Evolutionary conservation across 2,329 filamentous ascomycete genomes (phyloP).

Genomic region (Neofusicoccum parvum): DNA sequence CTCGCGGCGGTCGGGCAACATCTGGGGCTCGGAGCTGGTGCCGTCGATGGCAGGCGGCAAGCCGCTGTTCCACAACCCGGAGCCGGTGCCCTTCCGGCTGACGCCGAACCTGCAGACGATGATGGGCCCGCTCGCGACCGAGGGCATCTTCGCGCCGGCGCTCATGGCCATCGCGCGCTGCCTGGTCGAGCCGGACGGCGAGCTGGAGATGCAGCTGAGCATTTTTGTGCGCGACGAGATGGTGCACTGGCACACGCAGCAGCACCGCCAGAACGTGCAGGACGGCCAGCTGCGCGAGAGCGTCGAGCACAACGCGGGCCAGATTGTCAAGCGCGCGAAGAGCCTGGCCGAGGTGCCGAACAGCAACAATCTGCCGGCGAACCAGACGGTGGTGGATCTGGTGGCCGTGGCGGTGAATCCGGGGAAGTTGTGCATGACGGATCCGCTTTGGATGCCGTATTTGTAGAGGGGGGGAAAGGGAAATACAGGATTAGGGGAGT

Average conservation of each 20-base stretch:
- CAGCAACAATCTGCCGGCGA: conserved; percentile 79
- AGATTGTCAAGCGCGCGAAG: conserved; percentile 87
- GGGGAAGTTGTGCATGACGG: conserved; percentile 81
- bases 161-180: conserved; percentile 96
- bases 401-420: conserved; percentile 93
- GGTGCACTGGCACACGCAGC: conserved; percentile 91
- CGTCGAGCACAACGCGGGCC: conserved; percentile 83
- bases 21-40: conserved; percentile 95
- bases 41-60: conserved; percentile 82
- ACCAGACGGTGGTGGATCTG: conserved; percentile 94
- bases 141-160: conserved; percentile 92
- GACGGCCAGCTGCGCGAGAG: conserved; percentile 74
- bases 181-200: conserved; percentile 76
- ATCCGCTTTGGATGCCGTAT: conserved; percentile 97
- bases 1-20: conserved; percentile 81
- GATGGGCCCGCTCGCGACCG: conserved; percentile 93
- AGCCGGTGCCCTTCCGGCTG: conserved; percentile 94
- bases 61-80: conserved; percentile 90
- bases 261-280: conserved; percentile 60
- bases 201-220: conserved; percentile 92
- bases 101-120: conserved; percentile 95
- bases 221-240: conserved; percentile 98
- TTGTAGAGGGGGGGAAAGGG: conserved; percentile 54
- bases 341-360: conserved; percentile 77
- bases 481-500: too few species aligned